phyloP scores from a whole-genome alignment of 2,329 filamentous ascomycete genomes.

The Beauveria sp. region DNA sequence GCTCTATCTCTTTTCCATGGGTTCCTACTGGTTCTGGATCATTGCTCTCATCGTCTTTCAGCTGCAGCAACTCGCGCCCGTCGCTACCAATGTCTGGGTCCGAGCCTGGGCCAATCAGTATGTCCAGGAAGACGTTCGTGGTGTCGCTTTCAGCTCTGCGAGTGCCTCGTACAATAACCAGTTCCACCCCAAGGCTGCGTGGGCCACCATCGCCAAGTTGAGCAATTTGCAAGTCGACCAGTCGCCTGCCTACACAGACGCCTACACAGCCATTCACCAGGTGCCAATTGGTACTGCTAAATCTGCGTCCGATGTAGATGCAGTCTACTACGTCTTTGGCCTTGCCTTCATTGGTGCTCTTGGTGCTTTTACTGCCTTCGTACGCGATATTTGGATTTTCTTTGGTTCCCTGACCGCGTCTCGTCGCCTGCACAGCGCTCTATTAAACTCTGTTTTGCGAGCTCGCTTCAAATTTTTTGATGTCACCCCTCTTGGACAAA shows the following conservation, averaged over 20 bases:
- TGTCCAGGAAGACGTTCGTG: constrained; percentile 33
- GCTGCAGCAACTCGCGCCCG: constrained; percentile 74
- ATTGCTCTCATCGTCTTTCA: constrained; percentile 67
- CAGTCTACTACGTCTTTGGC: constrained; percentile 73
- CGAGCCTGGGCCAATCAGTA: constrained; percentile 93
- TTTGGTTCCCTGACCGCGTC: constrained; percentile 86
- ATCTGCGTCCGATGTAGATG: constrained; percentile 56
- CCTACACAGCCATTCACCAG: constrained; percentile 13
- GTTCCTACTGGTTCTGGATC: constrained; percentile 93
- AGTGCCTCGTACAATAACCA: constrained; percentile 20
- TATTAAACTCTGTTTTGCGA: constrained; percentile 73
- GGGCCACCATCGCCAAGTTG: constrained; percentile 32
- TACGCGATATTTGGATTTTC: constrained; percentile 84
- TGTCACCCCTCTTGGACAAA: constrained; percentile 84
- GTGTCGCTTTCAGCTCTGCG: constrained; percentile 16
- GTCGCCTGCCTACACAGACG: constrained; percentile 5
- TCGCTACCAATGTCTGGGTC: constrained; percentile 92
- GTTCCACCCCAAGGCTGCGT: constrained; percentile 22
- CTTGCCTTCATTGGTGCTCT: constrained; percentile 73
- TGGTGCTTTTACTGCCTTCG: constrained; percentile 74
- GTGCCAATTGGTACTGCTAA: constrained; percentile 15
- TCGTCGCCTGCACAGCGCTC: constrained; percentile 67
- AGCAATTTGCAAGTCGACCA: constrained; percentile 19
- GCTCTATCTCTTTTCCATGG: constrained; percentile 85
- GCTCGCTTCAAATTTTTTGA: constrained; percentile 98